Base-by-base conservation (phyloP, 495 filamentous ascomycete genomes). In the Aspergillus homomorphus region DNA sequence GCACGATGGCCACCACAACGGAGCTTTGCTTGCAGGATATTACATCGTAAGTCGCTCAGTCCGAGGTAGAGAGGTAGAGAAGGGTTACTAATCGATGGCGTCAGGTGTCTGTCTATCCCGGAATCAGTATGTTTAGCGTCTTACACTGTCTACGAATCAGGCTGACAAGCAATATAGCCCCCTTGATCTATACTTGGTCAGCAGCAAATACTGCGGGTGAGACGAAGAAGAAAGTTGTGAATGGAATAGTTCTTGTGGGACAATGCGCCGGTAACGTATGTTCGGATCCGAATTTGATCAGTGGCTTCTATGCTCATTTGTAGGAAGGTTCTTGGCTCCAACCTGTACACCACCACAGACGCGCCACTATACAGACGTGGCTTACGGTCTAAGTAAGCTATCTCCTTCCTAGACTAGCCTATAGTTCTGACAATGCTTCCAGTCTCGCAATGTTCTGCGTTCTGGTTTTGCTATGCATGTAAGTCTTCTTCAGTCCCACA, bases 181-280 rank as follows among this genome's bases (percentile, higher is more conserved):
- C 84, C 1, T 64, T 87, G 54, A 82, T 87, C 53, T 86, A 86
- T 69, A 82, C 81, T 1, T 87, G 83, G 83, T 80, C 78, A 1
- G 79, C 81, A 0, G 82, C 76, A 58, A 87, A 87, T 63, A 87
- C 84, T 0, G 83, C 80, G 0, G 84, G 84, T 10, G 83, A 87
- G 57, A 86, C 84, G 6, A 87, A 87, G 70, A 79, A 80, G 60
- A 86, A 86, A 58, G 73, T 79, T 21, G 83, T 79, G 2, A 85
- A 83, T 14, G 82, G 73, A 52, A 74, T 85, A 12, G 64, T 86
- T 16, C 78, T 84, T 56, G 70, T 86, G 28, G 84, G 84, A 8
- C 80, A 83, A 53, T 82, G 78, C 54, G 78, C 78, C 51, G 84
- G 84, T 50, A 86, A 86, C 64, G 78, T 86, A 62, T 54, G 81